Evolutionary conservation across 2,329 filamentous ascomycete species (phyloP).

Genomic region (Beauveria sp.): DNA sequence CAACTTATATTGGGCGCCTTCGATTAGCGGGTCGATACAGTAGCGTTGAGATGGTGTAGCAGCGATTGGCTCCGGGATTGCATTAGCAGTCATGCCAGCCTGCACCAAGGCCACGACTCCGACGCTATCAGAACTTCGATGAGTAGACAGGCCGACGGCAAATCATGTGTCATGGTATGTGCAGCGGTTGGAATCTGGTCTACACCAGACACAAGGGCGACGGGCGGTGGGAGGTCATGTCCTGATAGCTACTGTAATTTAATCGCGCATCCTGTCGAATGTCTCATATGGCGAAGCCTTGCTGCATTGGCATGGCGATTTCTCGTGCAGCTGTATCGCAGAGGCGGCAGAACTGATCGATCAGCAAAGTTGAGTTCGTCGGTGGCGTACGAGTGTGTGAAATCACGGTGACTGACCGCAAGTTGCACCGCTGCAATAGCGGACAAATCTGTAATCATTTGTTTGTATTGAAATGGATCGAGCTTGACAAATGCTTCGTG

Average conservation of each 20-base stretch:
- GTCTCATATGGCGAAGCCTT: neutral
- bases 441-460: neutral
- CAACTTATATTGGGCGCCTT: neutral
- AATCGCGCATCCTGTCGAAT: neutral
- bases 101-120: no score
- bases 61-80: neutral
- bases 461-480: neutral
- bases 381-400: neutral
- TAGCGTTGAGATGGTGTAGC: neutral
- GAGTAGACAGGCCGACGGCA: neutral
- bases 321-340: neutral
- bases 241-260: neutral
- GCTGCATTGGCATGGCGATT: neutral
- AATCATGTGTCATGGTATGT: no score
- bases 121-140: neutral
- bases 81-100: neutral
- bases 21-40: neutral
- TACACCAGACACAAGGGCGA: no score
- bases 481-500: neutral
- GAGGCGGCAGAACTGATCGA: neutral
- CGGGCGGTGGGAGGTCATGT: neutral
- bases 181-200: neutral
- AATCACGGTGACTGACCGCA: neutral
- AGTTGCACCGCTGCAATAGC: neutral
- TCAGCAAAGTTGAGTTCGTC: neutral